A percentile compares a stretch with the other conserved stretches of the same genome.
Evolutionary conservation across 176 grass and related monocot species (phyloP).

Genomic region (Avena sativa): DNA sequence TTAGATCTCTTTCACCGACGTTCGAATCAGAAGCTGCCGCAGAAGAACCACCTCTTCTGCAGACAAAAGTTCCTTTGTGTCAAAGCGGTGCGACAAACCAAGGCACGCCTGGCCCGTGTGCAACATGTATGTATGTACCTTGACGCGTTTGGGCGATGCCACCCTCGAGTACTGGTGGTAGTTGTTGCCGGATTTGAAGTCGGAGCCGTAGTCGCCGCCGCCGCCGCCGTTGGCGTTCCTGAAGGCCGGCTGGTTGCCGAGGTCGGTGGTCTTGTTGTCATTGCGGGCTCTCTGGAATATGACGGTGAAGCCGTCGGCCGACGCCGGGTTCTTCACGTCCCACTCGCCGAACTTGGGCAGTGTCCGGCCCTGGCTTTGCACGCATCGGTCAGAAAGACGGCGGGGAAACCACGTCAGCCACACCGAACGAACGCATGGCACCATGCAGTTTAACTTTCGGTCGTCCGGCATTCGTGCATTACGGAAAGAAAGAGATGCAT

Average conservation of each 20-base stretch:
- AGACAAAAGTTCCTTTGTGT: neutral
- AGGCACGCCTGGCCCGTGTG: neutral
- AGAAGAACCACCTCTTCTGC: constrained; percentile 53
- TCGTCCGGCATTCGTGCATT: neutral
- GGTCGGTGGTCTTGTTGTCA: constrained; percentile 61
- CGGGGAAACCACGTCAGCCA: neutral
- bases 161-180: constrained; percentile 14
- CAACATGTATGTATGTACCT: constrained; percentile 5
- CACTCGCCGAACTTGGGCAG: constrained; percentile 79
- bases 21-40: constrained; percentile 36
- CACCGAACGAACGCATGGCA: too few species aligned
- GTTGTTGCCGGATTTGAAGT: constrained; percentile 2
- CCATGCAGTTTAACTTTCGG: neutral
- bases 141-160: constrained; percentile 39
- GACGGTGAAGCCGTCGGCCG: constrained; percentile 73
- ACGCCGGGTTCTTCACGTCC: constrained; percentile 71
- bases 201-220: constrained; percentile 6
- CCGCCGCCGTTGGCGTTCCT: neutral
- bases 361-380: constrained; percentile 53
- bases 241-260: constrained; percentile 43
- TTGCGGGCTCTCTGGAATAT: constrained; percentile 75
- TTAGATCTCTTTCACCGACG: neutral
- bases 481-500: neutral
- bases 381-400: neutral
- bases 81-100: neutral